Conservation (phyloP, 2,329 filamentous ascomycete genomes). For the Fusarium multiceps region DNA sequence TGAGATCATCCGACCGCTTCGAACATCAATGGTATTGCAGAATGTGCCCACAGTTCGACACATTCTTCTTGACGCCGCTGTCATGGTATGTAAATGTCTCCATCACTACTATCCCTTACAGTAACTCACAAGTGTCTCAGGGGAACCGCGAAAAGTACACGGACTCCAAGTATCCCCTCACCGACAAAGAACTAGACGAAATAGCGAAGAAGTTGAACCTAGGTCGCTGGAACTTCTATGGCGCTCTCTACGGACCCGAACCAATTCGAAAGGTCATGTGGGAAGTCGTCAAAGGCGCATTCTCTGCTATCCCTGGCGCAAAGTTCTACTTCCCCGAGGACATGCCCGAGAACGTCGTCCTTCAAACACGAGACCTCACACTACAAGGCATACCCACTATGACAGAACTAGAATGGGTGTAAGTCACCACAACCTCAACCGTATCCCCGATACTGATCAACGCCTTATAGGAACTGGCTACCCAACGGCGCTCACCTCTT, state of each 20-base stretch:
- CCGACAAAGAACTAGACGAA: slow-evolving; percentile 20
- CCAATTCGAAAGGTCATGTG: slow-evolving; percentile 33
- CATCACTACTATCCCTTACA: too few species aligned
- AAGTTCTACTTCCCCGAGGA: slow-evolving; percentile 41
- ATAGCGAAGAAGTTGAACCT: slow-evolving; percentile 38
- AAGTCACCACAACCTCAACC: not conserved
- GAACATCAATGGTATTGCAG: slow-evolving; percentile 37
- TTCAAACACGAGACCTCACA: slow-evolving; percentile 29
- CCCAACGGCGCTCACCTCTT: slow-evolving; percentile 40
- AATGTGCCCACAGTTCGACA: slow-evolving; percentile 38
- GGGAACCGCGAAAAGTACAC: slow-evolving; percentile 18
- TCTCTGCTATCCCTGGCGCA: slow-evolving; percentile 32
- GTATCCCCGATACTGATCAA: not conserved
- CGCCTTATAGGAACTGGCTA: slow-evolving; percentile 12
- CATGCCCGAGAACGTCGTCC: slow-evolving; percentile 29
- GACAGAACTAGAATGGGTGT: slow-evolving; percentile 41
- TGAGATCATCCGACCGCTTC: slow-evolving; percentile 37
- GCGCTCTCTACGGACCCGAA: slow-evolving; percentile 37
- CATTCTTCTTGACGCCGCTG: slow-evolving; percentile 37
- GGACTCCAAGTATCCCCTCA: slow-evolving; percentile 8
- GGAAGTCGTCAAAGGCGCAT: slow-evolving; percentile 28
- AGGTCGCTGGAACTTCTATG: slow-evolving; percentile 41
- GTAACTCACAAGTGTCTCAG: not conserved
- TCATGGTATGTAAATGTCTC: slow-evolving; percentile 12
- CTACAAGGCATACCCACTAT: slow-evolving; percentile 32